Conservation (phyloP, 148 eudicot species). For the Bassia scoparia region DNA sequence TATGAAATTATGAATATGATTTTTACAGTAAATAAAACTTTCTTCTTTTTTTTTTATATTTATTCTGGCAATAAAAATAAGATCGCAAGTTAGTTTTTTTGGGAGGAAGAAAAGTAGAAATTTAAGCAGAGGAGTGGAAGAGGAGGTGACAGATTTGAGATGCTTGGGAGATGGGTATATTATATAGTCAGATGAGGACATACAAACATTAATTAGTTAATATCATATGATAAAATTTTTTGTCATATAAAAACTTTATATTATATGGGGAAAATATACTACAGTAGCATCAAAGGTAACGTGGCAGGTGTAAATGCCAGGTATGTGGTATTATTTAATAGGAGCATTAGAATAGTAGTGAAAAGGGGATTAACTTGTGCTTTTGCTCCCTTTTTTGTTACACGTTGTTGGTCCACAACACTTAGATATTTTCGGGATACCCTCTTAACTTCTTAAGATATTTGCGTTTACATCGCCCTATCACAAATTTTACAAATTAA, state of each 20-base stretch:
- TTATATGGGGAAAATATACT: too few relatives aligned
- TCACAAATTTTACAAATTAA: neutral
- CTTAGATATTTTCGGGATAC: conserved; percentile 24
- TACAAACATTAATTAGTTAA: too few relatives aligned
- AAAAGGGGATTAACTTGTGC: neutral
- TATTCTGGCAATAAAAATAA: neutral
- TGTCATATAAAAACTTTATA: neutral
- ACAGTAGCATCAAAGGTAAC: conserved; percentile 13
- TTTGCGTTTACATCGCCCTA: neutral
- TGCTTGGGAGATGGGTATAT: neutral
- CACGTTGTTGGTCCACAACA: conserved; percentile 20
- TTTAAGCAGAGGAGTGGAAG: neutral
- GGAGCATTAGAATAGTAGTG: neutral
- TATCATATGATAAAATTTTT: neutral
- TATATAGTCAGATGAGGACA: neutral
- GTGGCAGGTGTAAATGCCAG: conserved; percentile 20
- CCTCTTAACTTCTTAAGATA: conserved; percentile 3
- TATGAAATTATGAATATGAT: too few relatives aligned
- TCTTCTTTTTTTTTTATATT: neutral
- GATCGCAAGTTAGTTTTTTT: neutral
- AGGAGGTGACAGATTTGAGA: conserved; percentile 11
- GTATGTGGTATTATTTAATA: neutral
- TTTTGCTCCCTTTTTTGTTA: conserved; percentile 19
- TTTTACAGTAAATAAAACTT: too few relatives aligned
- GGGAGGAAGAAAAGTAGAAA: neutral